A percentile compares a stretch with the other conserved stretches of the same genome.
Conservation (phyloP, 768 basidiomycete species). For the Daedaleopsis nitida region DNA sequence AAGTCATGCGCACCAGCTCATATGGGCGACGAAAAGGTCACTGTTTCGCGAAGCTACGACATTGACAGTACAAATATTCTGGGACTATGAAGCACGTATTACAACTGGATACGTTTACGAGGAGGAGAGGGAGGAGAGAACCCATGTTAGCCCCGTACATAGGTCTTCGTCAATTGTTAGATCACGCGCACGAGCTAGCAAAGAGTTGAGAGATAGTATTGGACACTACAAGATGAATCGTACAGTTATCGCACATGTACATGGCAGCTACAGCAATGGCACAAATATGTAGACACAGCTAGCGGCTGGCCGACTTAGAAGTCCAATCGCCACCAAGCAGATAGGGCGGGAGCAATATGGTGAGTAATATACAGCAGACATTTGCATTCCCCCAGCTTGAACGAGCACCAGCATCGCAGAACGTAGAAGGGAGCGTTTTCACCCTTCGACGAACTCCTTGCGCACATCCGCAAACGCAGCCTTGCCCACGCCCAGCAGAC, state of each 20-base stretch:
- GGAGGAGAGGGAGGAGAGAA: no score
- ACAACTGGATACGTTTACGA: no score
- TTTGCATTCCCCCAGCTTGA: constrained; percentile 5
- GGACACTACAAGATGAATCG: no score
- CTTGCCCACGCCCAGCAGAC: constrained; percentile 66
- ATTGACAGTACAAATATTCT: not conserved
- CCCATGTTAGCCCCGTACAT: no score
- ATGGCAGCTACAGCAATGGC: not conserved
- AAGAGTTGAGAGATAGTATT: no score
- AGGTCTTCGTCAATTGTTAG: no score
- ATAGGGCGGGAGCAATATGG: not conserved
- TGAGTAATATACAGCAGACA: constrained; percentile 2
- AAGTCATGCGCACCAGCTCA: not conserved
- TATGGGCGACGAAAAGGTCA: no score
- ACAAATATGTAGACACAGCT: not conserved
- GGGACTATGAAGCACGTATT: no score
- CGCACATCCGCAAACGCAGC: constrained; percentile 84
- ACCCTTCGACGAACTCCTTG: constrained; percentile 65
- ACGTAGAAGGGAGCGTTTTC: not conserved
- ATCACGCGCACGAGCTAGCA: no score
- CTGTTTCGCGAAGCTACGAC: no score
- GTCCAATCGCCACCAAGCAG: not conserved
- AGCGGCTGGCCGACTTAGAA: not conserved
- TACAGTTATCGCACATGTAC: not conserved
- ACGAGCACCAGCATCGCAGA: not conserved